A percentile compares a stretch with the other conserved stretches of the same genome.
Conservation (phyloP, 1,139 yeast species). For the Eremothecium sinecaudum region DNA sequence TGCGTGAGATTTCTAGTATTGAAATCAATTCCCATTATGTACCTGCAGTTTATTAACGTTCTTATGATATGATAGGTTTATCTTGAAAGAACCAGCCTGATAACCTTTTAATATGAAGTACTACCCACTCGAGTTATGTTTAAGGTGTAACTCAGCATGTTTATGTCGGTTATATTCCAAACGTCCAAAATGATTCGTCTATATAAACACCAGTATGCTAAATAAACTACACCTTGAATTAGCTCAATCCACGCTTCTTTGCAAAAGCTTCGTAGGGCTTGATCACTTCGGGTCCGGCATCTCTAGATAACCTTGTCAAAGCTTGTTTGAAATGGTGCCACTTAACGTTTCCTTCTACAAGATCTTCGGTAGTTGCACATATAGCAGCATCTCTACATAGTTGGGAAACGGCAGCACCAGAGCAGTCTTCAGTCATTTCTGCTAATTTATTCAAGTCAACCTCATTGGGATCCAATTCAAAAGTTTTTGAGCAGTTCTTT, state of each 20-base stretch:
- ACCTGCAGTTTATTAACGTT: too few relatives aligned
- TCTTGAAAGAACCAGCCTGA: too few relatives aligned
- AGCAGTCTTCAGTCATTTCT: conserved; percentile 67
- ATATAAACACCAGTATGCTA: not conserved
- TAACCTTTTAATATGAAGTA: too few relatives aligned
- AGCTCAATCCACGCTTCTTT: conserved; percentile 23
- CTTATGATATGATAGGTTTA: too few relatives aligned
- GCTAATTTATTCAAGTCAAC: conserved; percentile 52
- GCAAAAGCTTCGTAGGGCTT: conserved; percentile 65
- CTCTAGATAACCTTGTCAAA: conserved; percentile 53
- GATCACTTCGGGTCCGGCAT: conserved; percentile 78
- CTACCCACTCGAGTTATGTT: too few relatives aligned
- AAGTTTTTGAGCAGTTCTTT: conserved; percentile 51
- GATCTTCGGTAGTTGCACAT: conserved; percentile 76
- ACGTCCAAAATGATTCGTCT: conserved; percentile 2
- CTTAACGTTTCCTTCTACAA: conserved; percentile 44
- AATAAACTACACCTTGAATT: not conserved
- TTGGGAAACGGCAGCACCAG: conserved; percentile 92
- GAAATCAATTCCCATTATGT: conserved; percentile 12
- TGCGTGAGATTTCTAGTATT: conserved; percentile 22
- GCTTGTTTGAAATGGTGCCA: conserved; percentile 67
- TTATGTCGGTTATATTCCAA: too few relatives aligned
- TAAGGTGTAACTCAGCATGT: too few relatives aligned
- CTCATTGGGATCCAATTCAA: conserved; percentile 37
- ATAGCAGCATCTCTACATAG: conserved; percentile 93